phyloP scores from a whole-genome alignment of 495 filamentous ascomycete genomes.

The Oleoguttula mirabilis region DNA sequence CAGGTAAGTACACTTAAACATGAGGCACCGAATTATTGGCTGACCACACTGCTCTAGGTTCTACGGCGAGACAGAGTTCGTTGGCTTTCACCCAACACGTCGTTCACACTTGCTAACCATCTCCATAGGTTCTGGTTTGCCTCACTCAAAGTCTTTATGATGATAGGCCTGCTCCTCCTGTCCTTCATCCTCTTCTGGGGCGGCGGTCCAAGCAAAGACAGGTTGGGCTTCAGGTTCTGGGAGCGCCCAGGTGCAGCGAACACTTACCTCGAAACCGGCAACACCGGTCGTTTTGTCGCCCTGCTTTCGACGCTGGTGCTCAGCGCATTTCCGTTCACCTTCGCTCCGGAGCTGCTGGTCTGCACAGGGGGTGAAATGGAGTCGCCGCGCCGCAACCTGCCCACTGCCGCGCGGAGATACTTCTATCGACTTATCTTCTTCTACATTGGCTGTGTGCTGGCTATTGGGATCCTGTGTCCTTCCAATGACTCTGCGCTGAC shows the following conservation, averaged over 20 bases:
- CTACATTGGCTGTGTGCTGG: constrained; percentile 48
- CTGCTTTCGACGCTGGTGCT: constrained; percentile 34
- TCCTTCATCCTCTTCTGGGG: constrained; percentile 57
- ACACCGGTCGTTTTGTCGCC: constrained; percentile 36
- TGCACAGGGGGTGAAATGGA: constrained; percentile 39
- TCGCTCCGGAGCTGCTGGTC: constrained; percentile 44
- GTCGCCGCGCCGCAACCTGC: constrained; percentile 37
- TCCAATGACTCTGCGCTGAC: constrained; percentile 43
- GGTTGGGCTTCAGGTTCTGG: constrained; percentile 32
- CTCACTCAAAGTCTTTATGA: constrained; percentile 50
- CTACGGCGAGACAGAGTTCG: constrained; percentile 53
- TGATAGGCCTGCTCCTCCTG: constrained; percentile 53
- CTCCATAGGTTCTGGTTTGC: constrained; percentile 49
- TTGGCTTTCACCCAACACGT: no score
- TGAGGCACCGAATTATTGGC: no score
- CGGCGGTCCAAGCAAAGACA: constrained; percentile 41
- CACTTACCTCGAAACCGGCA: constrained; percentile 36
- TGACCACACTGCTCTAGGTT: no score
- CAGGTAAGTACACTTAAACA: no score
- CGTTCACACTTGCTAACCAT: no score
- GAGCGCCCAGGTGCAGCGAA: constrained; percentile 28
- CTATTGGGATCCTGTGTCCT: constrained; percentile 34
- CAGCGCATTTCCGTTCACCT: constrained; percentile 44
- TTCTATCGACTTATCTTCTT: constrained; percentile 44
- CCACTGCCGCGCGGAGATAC: constrained; percentile 39